Evolutionary conservation across 257 asterid genomes (phyloP).

Genomic region (Gardenia jasminoides): DNA sequence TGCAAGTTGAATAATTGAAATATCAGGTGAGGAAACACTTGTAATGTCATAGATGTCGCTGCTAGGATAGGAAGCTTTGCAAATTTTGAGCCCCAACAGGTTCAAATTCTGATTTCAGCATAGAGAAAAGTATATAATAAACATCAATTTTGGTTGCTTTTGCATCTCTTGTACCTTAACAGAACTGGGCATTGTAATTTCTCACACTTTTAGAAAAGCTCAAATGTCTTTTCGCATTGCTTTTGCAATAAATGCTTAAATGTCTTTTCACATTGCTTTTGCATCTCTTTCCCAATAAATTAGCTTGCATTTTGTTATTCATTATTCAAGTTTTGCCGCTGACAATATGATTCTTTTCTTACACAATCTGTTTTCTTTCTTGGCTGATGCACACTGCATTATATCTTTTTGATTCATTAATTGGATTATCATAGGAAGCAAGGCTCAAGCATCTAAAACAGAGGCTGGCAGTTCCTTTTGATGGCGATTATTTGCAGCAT

Average conservation of each 20-base stretch:
- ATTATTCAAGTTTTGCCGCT: neutral
- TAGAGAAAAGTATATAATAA: neutral
- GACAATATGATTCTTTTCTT: neutral
- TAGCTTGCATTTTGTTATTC: neutral
- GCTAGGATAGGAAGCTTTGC: neutral
- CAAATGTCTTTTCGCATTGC: too few species aligned
- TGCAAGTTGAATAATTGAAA: neutral
- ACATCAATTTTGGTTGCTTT: neutral
- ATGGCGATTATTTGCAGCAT: slow-evolving; percentile 72
- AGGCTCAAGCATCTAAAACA: slow-evolving; percentile 73
- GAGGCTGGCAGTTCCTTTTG: slow-evolving; percentile 78
- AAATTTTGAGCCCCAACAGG: neutral
- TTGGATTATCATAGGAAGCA: slow-evolving; percentile 61
- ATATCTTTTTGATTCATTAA: neutral
- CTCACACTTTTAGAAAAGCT: too few species aligned
- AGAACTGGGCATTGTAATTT: neutral
- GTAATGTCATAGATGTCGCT: neutral
- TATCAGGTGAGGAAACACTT: neutral
- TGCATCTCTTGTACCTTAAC: neutral
- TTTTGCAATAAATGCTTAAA: too few species aligned
- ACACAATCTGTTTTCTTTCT: neutral
- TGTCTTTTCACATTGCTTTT: too few species aligned
- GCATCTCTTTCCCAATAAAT: too few species aligned
- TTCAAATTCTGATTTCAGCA: neutral
- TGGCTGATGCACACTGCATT: neutral